Evolutionary conservation across 495 filamentous ascomycete genomes (phyloP), one percentile per base, ranked within the genome.

Genomic region (Aspergillus indologenus): DNA sequence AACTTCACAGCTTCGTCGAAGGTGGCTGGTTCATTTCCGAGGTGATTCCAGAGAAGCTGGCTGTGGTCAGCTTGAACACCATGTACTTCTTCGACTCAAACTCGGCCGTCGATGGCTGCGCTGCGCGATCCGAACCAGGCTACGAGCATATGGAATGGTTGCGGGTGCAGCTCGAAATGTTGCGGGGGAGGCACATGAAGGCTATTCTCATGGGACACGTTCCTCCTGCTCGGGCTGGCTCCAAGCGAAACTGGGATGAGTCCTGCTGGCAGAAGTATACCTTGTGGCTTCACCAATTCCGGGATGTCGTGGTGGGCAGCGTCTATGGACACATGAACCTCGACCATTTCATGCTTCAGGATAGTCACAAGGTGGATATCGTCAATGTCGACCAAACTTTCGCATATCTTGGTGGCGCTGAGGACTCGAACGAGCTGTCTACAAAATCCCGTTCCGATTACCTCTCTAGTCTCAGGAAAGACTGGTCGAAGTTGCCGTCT

Each of bases 241-340:
- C 83, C 65, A 98, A 98, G 79, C 79, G 78, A 57, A 84, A 82
- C 62, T 98, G 94, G 94, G 91, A 96, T 59, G 87, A 90, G 75
- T 91, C 89, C 0, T 99, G 94, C 75, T 99, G 95, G 94, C 94
- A 96, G 71, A 96, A 96, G 68, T 99, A 96, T 72, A 88, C 92
- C 0, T 76, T 97, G 3, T 97, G 91, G 91, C 70, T 92, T 62
- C 79, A 85, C 65, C 90, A 91, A 65, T 99, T 91, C 65, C 89
- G 95, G 40, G 94, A 99, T 71, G 86, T 99, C 12, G 77, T 99
- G 12, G 81, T 91, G 40, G 83, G 83, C 7, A 84, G 85, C 17
- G 56, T 94, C 17, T 99, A 89, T 63, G 94, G 93, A 1, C 94
- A 99, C 68, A 98, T 99, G 92, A 99, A 99, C 67, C 88, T 96